Evolutionary conservation across 169 alveolate genomes (phyloP).

Genomic region (Eimeria falciformis): DNA sequence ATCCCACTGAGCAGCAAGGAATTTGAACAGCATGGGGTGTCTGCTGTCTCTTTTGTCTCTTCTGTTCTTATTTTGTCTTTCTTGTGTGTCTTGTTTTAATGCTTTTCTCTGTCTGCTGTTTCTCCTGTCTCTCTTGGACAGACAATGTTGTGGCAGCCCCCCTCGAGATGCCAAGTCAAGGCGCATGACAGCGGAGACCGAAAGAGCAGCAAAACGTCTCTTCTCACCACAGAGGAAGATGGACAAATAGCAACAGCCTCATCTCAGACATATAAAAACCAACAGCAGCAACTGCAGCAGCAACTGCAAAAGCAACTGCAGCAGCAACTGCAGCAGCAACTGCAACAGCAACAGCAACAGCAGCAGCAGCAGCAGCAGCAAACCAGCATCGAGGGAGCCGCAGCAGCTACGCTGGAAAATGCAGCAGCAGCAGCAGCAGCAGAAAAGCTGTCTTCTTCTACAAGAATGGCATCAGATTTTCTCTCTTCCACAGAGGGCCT

Average conservation of each 20-base stretch:
- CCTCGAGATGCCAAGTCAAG: conserved; percentile 1
- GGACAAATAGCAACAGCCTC: background rate
- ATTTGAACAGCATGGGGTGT: background rate
- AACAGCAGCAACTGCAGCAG: background rate
- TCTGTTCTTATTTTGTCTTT: background rate
- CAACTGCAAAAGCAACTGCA: background rate
- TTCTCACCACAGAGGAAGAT: background rate
- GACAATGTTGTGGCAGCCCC: background rate
- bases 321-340: conserved; percentile 33
- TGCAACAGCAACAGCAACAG: background rate
- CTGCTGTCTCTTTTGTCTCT: background rate
- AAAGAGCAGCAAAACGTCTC: background rate
- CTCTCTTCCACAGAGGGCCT: background rate
- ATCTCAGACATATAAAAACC: background rate
- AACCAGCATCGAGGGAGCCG: background rate
- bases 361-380: background rate
- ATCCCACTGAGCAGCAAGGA: background rate
- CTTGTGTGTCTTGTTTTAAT: no score
- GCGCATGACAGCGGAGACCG: background rate
- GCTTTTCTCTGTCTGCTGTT: no score
- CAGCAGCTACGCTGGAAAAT: background rate
- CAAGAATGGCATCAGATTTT: background rate
- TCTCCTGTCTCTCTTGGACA: no score
- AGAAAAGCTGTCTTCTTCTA: background rate
- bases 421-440: background rate